Evolutionary conservation across 768 basidiomycete species (phyloP).

Genomic region (Lactifluus rugatus): DNA sequence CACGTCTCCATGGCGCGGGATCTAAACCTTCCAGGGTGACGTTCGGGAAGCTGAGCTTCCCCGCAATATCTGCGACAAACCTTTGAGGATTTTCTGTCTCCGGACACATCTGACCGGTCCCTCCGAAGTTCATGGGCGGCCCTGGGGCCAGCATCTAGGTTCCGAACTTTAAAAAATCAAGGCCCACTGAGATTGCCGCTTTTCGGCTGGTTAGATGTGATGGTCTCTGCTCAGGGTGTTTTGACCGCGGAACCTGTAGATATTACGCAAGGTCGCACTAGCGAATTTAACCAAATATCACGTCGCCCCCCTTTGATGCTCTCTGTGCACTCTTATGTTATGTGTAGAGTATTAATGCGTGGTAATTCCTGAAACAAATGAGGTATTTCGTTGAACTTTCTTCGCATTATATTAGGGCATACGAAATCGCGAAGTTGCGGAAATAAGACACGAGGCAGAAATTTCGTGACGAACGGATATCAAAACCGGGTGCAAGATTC

Average conservation of each 20-base stretch:
- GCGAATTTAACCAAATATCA: not conserved
- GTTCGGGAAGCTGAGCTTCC: not conserved
- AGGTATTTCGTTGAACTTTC: not conserved
- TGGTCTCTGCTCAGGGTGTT: not conserved
- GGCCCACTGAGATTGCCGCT: not conserved
- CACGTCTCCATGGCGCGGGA: constrained; percentile 3
- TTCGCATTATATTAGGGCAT: not conserved
- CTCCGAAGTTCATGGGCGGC: constrained; percentile 4
- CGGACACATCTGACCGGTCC: constrained; percentile 12
- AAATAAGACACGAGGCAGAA: constrained; percentile 9
- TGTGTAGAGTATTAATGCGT: not conserved
- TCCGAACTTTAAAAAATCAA: constrained; percentile 8
- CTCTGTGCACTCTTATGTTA: not conserved
- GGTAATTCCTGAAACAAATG: not conserved
- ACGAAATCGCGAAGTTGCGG: not conserved
- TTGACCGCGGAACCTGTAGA: too few species aligned
- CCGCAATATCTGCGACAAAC: not conserved
- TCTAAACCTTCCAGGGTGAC: constrained; percentile 3
- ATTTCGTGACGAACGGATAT: constrained; percentile 1
- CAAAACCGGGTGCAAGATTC: not conserved
- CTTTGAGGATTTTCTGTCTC: not conserved
- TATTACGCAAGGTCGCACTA: too few species aligned
- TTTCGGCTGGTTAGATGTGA: not conserved
- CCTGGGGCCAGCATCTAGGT: constrained; percentile 1
- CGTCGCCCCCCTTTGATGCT: not conserved